Percentiles rank a stretch among this genome's conserved stretches.
These are phyloP conservation scores for Cubamyces lactineus DNA, from an alignment of 768 basidiomycete genomes.

Conservation along the genomic window DNA sequence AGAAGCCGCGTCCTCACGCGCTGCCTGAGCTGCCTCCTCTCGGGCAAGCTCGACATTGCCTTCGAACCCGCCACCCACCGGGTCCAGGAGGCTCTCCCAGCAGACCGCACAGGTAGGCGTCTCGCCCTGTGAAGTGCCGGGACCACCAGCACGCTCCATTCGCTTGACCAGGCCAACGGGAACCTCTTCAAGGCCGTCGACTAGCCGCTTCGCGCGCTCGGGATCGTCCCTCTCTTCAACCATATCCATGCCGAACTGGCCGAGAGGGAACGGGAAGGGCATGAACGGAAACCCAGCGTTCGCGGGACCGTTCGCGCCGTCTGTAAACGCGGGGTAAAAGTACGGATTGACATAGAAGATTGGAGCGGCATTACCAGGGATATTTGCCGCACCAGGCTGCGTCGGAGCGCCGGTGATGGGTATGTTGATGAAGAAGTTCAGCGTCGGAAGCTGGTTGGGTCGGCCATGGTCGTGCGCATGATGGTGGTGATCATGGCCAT, in stretches of 20 bases:
- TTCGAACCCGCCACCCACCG: constrained; percentile 42
- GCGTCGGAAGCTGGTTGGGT: constrained; percentile 4
- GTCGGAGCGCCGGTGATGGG: constrained; percentile 27
- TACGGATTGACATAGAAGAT: not conserved
- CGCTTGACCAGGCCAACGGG: constrained; percentile 67
- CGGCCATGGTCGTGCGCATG: constrained; percentile 4
- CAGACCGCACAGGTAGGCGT: constrained; percentile 69
- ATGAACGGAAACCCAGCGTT: constrained; percentile 28
- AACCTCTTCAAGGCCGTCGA: constrained; percentile 68
- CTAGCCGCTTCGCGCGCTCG: constrained; percentile 63
- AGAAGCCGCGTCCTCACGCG: constrained; percentile 16
- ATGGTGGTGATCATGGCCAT: not conserved
- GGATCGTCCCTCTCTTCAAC: constrained; percentile 58
- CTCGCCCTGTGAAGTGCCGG: constrained; percentile 29
- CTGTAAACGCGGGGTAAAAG: constrained; percentile 15
- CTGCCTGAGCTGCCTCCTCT: constrained; percentile 17
- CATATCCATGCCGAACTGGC: constrained; percentile 27
- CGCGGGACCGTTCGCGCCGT: constrained; percentile 11
- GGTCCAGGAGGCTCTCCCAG: constrained; percentile 67
- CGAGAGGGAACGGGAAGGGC: constrained; percentile 34
- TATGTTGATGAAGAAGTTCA: constrained; percentile 40
- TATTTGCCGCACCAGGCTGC: constrained; percentile 24
- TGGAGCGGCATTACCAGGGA: constrained; percentile 12
- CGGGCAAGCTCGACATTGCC: constrained; percentile 18
- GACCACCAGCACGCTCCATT: constrained; percentile 54